Base-by-base conservation (phyloP, 352 stramenopile genomes). In the Phytophthora foliorum region DNA sequence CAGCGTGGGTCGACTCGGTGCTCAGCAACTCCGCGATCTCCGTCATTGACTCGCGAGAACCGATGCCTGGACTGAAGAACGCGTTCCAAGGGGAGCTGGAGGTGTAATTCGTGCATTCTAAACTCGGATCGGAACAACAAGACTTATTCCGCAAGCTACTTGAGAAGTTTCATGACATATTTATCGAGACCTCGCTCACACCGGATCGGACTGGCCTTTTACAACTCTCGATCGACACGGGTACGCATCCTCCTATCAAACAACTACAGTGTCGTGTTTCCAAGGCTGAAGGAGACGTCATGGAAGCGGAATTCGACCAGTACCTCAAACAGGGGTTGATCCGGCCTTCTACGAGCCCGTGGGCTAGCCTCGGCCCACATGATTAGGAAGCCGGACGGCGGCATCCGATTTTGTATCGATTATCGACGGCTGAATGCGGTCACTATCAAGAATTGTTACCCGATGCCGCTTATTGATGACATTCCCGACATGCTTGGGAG, bases 51-150 rank as follows among this genome's bases (percentile, higher is more conserved):
- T 16, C 6, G 7, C 34, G 5, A 4, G 34, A 39, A 16, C 34
- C 34, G 6, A 39, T 39, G 34, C 34, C 34, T 4, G 34, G 11
- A 16, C 34, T 39, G 5, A 16, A 39, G 6, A 16, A 5, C 19
- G 14, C 7, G 3, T 22, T 44, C 17, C 2, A 6, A 4, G 16
- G 2, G 38, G 38, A 44, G 34, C 14, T 39, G 34, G 11, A 39
- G 11, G 31, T 39, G 2, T 19, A 60, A 9, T 61, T 67, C 21
- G 3, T 16, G 2, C 44, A 34, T 1, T 67, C 27, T 1, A 67
- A 67, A 9, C 31, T 59, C 13, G 25, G 7, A 3, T 9, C 6
- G 1, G 58, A 58, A n/a, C 58, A 67, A 17, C 58, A 57, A 9
- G 19, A 13, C 0, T 19, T 67, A 9, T 11, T 59, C 2, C n/a